Percentiles rank a stretch among this genome's conserved stretches.
These are phyloP conservation scores for Cyanodermella asteris DNA, from an alignment of 2,329 filamentous ascomycete genomes.

Conservation along the genomic window DNA sequence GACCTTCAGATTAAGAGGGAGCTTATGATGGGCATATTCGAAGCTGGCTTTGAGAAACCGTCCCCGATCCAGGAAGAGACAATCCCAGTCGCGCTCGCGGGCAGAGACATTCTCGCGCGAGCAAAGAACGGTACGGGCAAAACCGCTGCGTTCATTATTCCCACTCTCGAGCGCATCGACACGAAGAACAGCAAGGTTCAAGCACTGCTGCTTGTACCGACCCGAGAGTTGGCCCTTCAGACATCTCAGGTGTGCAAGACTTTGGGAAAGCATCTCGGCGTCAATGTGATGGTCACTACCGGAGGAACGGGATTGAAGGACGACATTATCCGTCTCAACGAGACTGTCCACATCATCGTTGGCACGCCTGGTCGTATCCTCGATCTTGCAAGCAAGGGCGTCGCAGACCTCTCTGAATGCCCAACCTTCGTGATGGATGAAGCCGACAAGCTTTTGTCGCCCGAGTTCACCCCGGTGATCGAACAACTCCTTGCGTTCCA, in stretches of 20 bases:
- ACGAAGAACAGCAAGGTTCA: constrained; percentile 92
- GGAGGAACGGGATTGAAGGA: constrained; percentile 88
- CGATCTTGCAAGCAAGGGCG: constrained; percentile 85
- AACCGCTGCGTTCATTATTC: constrained; percentile 94
- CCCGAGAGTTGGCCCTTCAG: constrained; percentile 88
- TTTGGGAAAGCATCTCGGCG: constrained; percentile 82
- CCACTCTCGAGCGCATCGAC: constrained; percentile 85
- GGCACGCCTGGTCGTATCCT: constrained; percentile 92
- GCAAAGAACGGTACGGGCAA: constrained; percentile 98
- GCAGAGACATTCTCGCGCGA: constrained; percentile 81
- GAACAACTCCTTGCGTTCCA: constrained; percentile 90
- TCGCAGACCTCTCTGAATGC: constrained; percentile 88
- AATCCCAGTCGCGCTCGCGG: constrained; percentile 86
- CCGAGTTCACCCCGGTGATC: constrained; percentile 92
- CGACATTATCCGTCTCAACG: constrained; percentile 85
- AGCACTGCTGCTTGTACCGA: constrained; percentile 87
- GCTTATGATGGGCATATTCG: constrained; percentile 96
- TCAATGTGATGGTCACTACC: constrained; percentile 99
- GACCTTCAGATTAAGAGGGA: constrained; percentile 90
- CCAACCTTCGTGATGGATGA: constrained; percentile 99
- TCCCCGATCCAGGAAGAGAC: constrained; percentile 99
- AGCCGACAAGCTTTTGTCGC: constrained; percentile 88
- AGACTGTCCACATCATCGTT: constrained; percentile 91
- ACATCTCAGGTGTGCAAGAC: constrained; percentile 99
- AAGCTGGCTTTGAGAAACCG: constrained; percentile 95